These are phyloP conservation scores for Colletotrichum ledebouriae DNA, from an alignment of 2,329 filamentous ascomycete genomes.

Conservation along the genomic window DNA sequence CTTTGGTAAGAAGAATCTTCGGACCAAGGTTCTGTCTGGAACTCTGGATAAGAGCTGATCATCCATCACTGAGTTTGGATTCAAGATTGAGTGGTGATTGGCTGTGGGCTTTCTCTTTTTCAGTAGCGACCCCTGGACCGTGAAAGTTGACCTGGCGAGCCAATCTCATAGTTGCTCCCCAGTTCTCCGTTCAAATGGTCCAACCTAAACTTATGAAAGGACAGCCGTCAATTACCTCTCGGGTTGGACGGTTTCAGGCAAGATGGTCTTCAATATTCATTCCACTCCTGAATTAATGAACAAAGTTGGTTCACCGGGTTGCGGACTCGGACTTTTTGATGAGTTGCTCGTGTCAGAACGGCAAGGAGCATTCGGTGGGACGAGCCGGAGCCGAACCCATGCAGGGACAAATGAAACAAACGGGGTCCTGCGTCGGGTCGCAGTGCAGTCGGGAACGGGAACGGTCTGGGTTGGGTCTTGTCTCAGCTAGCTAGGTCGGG, in stretches of 20 bases:
- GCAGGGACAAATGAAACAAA: conserved; percentile 32
- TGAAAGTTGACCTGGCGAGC: not conserved
- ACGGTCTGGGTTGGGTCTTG: not conserved
- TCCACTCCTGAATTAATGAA: too few relatives aligned
- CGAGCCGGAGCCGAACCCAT: conserved; percentile 18
- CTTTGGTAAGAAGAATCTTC: too few relatives aligned
- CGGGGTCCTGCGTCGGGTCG: conserved; percentile 31
- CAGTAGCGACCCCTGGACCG: too few relatives aligned
- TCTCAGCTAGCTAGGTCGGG: not conserved
- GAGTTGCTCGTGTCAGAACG: conserved; percentile 34
- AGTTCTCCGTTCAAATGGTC: too few relatives aligned
- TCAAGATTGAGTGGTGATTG: too few relatives aligned
- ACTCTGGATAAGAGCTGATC: too few relatives aligned
- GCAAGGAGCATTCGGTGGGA: conserved; percentile 19
- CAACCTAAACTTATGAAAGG: not conserved
- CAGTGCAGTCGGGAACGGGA: conserved; percentile 7
- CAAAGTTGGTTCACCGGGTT: not conserved
- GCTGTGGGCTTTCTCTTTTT: too few relatives aligned
- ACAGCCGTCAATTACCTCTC: not conserved
- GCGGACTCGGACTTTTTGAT: conserved; percentile 27
- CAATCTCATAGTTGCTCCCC: not conserved
- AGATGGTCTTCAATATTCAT: not conserved
- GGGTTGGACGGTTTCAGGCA: not conserved
- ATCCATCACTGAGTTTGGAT: too few relatives aligned
- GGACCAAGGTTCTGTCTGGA: too few relatives aligned